Base-by-base conservation (phyloP, 1,284 basidiomycete genomes). In the Papiliotrema terrestris region DNA sequence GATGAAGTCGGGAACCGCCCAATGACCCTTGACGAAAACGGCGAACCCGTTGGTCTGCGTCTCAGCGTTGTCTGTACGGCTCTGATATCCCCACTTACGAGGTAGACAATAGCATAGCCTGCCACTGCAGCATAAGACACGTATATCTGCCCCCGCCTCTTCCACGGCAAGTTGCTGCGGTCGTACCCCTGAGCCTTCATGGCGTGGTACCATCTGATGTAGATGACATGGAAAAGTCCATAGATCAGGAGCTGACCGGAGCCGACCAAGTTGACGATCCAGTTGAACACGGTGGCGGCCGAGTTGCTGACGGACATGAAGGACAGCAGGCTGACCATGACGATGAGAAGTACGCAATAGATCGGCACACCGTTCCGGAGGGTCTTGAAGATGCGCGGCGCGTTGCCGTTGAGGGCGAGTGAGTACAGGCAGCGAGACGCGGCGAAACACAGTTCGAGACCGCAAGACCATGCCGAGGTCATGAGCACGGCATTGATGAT, bases 341-440 rank as follows among this genome's bases (percentile, higher is more conserved):
- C 64, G 62, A 22, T 64, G 68, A 32, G 72, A 49, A 14, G 36
- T 19, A 91, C 80, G 15, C 85, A 80, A 29, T 75, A 78, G 55
- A 88, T 75, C 15, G 90, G 89, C 1, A 91, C 78, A 44, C 89
- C 89, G 4, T 77, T 74, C 75, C 84, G 85, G 26, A 88, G 91
- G 74, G 87, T 89, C 49, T 81, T 80, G 60, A 82, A 75, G 51
- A 80, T 49, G 11, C 55, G 58, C 5, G 79, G 79, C 2, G 87
- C 85, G 72, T 91, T 87, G 2, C 86, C 85, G 52, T 87, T 84
- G 47, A 89, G 78, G 0, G 88, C 83, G 29, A 94, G 80, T 37
- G 89, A 89, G 69, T 91, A 92, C 23, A 92, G 79, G 23, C 89
- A 85, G 66, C 92, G 86, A 9, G 87, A 89, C 0, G 87, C 79